Base-by-base conservation (phyloP, 306 rosid genomes). In the Phaseolus lunatus region DNA sequence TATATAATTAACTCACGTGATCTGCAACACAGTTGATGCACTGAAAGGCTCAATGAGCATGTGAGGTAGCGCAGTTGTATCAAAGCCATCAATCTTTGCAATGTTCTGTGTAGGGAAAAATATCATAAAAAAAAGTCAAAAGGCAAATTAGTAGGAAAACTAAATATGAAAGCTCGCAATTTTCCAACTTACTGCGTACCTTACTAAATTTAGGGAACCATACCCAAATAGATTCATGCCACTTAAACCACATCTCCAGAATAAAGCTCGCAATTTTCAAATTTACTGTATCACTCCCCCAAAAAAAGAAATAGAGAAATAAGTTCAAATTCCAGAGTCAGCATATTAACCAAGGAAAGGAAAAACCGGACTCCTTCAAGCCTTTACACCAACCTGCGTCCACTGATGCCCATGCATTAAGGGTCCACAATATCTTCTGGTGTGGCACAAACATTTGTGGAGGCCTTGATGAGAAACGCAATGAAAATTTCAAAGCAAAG, bases 141-240 rank as follows among this genome's bases (percentile, higher is more conserved):
- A 76, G 13, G 54, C 59, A 50, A 27, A 54, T 14, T 48, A 58
- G 22, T 6, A 31, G 12, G 56, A 19, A 33, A 62, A 72, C 63
- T 2, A 71, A 20, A 53, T 19, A 35, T 11, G n/a, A 54, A 20
- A 76, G 12, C 24, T 47, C 0, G 20, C 20, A 47, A 44, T 11
- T 44, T 4, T 14, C 16, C 0, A 33, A 9, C 43, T 39, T 39
- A 9, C 3, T 39, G 44, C 61, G 65, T 72, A 90, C 97, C 97
- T 89, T 83, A 23, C 80, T 63, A 81, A 80, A 82, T 15, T 72
- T 78, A 74, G 95, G 89, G 44, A 76, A 73, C 79, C 77, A 84
- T 9, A 27, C 86, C 98, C 98, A 95, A 77, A 95, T 68, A 19
- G 93, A 90, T 76, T 92, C 90, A 88, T 95, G 98, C 98, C 97